Evolutionary conservation across 1,139 yeast species (phyloP), one percentile per base, ranked within the genome.

Genomic region (Lodderomyces elongisporus): DNA sequence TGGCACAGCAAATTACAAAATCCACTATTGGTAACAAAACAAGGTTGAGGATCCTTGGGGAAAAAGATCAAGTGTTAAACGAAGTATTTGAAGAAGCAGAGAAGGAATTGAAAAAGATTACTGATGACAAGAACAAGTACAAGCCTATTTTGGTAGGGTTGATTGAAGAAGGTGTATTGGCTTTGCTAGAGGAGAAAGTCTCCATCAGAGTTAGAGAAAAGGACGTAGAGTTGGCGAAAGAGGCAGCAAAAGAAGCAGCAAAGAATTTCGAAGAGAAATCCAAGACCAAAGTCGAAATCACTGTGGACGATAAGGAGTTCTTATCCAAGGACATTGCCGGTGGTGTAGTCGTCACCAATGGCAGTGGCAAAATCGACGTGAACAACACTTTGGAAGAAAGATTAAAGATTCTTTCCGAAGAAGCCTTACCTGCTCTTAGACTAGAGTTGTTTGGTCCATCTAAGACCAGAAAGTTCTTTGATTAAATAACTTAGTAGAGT

Each of bases 11-110:
- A 67, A 91, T 91, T 56, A 79, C 91, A 52, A 88, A 87, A 66
- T 89, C 97, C 22, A 89, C 96, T 38, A 83, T 89, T 55, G 89
- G 91, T 45, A 93, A 93, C 71, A 88, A 91, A 66, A 85, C 94
- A 45, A 80, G 98, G 64, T 80, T 93, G 58, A 83, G 88, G 67
- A 80, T 89, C 26, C 77, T 93, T 50, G 74, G 84, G 15, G 85
- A 95, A 38, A 85, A 89, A 52, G 96, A 91, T 56, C 79, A 80
- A 49, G 80, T 85, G 14, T 69, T 93, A 51, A 77, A 76, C 45
- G 79, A 74, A 18, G 77, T 91, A 44, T 84, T 89, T 48, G 81
- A 77, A 35, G 76, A 68, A 17, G 85, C 96, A 21, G 77, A 75
- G 45, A 54, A 56, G 28, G 73, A 79, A 52, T 74, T 93, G 60